phyloP scores from a whole-genome alignment of 2,329 filamentous ascomycete species.

The Ascochyta viciae-villosae region DNA sequence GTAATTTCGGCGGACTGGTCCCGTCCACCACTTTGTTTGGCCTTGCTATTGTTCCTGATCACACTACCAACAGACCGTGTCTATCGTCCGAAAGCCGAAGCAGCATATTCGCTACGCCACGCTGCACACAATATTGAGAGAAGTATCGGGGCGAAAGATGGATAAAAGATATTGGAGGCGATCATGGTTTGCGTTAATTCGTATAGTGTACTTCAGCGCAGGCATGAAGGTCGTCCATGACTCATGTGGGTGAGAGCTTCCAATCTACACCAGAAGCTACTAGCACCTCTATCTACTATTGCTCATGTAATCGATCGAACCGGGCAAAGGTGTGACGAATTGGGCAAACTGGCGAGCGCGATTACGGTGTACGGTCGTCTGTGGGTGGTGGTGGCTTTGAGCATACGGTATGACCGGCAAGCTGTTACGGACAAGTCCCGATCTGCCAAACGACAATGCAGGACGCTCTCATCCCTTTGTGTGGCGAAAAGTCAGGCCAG shows the following conservation, averaged over 20 bases:
- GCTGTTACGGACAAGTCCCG: constrained; percentile 8
- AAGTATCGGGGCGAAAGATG: background rate
- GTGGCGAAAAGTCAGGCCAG: background rate
- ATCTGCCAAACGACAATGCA: constrained; percentile 11
- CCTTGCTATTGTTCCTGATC: constrained; percentile 45
- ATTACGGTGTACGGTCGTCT: background rate
- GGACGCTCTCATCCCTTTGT: constrained; percentile 1
- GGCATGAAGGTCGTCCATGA: background rate
- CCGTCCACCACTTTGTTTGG: constrained; percentile 32
- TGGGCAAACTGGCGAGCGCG: background rate
- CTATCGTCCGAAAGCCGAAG: background rate
- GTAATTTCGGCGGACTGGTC: constrained; percentile 13
- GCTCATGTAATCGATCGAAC: background rate
- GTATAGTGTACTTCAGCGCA: background rate
- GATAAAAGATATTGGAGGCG: background rate
- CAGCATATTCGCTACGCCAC: background rate
- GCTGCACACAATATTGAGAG: background rate
- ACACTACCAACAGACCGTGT: constrained; percentile 1
- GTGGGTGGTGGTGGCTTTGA: background rate
- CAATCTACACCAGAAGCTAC: background rate
- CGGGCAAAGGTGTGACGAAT: constrained; percentile 7
- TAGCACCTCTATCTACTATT: background rate
- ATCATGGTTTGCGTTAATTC: constrained; percentile 7
- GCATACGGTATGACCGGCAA: constrained; percentile 5
- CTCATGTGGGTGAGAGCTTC: background rate